These are phyloP conservation scores for Petasospora fabianii DNA, from an alignment of 1,139 yeast genomes.

Conservation along the genomic window DNA sequence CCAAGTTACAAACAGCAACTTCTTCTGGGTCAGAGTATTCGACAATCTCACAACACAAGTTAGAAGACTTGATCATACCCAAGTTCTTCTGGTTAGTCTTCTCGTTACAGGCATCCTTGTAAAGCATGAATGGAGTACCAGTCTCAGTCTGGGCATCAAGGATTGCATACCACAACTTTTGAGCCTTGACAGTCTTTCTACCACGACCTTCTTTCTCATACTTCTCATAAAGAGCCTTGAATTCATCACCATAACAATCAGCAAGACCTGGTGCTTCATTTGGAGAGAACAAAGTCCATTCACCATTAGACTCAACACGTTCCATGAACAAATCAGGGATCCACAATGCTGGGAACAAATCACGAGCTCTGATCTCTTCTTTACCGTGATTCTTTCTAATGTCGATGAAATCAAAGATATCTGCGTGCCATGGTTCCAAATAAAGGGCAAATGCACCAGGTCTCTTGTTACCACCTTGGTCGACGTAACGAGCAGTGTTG, in stretches of 20 bases:
- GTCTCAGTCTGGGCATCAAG: constrained; percentile 90
- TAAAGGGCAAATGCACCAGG: constrained; percentile 91
- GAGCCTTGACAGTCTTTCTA: constrained; percentile 67
- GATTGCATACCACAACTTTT: constrained; percentile 82
- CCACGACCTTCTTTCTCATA: constrained; percentile 69
- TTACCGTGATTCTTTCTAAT: constrained; percentile 87
- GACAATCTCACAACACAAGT: constrained; percentile 86
- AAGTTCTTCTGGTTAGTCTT: constrained; percentile 84
- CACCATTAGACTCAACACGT: constrained; percentile 71
- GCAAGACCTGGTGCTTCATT: constrained; percentile 81
- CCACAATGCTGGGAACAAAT: constrained; percentile 85
- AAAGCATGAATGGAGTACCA: constrained; percentile 89
- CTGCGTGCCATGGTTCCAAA: constrained; percentile 91
- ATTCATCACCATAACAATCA: constrained; percentile 80
- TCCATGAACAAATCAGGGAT: constrained; percentile 87
- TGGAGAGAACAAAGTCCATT: constrained; percentile 86
- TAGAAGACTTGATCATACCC: constrained; percentile 84
- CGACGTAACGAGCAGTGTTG: constrained; percentile 88
- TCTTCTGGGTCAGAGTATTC: constrained; percentile 85
- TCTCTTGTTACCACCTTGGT: constrained; percentile 91
- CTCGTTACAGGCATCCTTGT: constrained; percentile 81
- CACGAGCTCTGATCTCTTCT: constrained; percentile 87
- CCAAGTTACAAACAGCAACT: constrained; percentile 88
- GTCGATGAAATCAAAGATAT: constrained; percentile 75
- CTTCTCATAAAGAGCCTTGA: constrained; percentile 59